phyloP scores from a whole-genome alignment of 164 flowering plant species.

The Dillenia turbinata region DNA sequence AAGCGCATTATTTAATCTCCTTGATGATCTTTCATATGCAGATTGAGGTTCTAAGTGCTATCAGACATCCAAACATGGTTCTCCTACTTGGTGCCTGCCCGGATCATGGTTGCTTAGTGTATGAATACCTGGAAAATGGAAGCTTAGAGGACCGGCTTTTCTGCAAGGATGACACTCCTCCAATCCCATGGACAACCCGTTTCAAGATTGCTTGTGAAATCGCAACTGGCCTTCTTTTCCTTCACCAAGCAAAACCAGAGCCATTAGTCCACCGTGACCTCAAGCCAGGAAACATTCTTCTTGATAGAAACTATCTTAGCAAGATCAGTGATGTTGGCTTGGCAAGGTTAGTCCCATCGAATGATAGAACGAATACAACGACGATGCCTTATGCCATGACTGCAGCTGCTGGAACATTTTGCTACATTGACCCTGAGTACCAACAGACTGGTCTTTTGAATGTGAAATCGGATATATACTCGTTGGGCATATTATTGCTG shows the following conservation, averaged over 20 bases:
- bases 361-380: conserved; percentile 23
- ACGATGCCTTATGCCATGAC: conserved; percentile 21
- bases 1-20: too few species aligned
- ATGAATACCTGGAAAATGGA: conserved; percentile 61
- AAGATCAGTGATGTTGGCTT: conserved; percentile 18
- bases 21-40: conserved; percentile 7
- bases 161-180: conserved; percentile 36
- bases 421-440: conserved; percentile 68
- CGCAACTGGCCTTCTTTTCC: conserved; percentile 47
- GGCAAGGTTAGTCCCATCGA: conserved; percentile 51
- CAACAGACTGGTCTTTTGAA: conserved; percentile 54
- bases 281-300: conserved; percentile 69
- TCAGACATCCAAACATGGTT: conserved; percentile 66
- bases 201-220: conserved; percentile 56
- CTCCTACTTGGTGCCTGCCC: conserved; percentile 62
- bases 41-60: conserved; percentile 50
- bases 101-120: conserved; percentile 55
- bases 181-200: conserved; percentile 47
- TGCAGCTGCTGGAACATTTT: conserved; percentile 63
- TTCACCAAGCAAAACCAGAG: conserved; percentile 54
- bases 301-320: conserved; percentile 36
- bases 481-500: conserved; percentile 44
- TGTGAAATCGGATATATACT: conserved; percentile 56
- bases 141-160: conserved; percentile 56
- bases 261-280: conserved; percentile 67